phyloP scores from a whole-genome alignment of 2,329 filamentous ascomycete genomes.

The Colletotrichum cuscutae region DNA sequence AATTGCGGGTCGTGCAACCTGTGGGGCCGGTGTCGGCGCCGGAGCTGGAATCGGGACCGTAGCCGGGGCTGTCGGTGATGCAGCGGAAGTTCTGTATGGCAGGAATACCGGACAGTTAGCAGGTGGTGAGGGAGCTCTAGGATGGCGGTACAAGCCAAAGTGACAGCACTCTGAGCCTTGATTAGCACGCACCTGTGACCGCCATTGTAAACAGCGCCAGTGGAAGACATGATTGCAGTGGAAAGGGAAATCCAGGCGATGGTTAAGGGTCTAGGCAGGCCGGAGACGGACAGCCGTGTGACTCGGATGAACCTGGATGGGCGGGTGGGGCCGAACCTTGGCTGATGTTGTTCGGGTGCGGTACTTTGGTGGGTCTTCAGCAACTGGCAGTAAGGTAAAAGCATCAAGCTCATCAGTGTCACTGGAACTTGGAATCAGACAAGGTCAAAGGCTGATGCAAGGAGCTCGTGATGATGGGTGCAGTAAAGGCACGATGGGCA shows the following conservation, averaged over 20 bases:
- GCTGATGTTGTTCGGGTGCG: background rate
- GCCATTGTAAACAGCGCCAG: background rate
- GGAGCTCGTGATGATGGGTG: background rate
- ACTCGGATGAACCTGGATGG: background rate
- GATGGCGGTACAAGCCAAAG: background rate
- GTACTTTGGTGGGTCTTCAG: background rate
- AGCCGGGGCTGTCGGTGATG: background rate
- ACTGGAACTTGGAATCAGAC: background rate
- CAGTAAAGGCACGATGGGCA: constrained; percentile 7
- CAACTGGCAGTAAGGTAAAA: background rate
- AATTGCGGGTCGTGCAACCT: constrained; percentile 21
- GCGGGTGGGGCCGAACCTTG: background rate
- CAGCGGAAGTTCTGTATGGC: background rate
- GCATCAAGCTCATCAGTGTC: background rate
- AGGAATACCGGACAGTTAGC: background rate
- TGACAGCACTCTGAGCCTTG: too few species aligned
- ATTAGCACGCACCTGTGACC: background rate
- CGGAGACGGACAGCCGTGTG: background rate
- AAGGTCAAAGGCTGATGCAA: background rate
- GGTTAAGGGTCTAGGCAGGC: too few species aligned
- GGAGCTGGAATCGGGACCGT: background rate
- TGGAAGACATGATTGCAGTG: constrained; percentile 13
- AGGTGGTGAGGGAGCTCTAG: background rate
- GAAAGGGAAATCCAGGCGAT: background rate
- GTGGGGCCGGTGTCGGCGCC: constrained; percentile 1